phyloP scores from a whole-genome alignment of 495 filamentous ascomycete species.

The Penicillium silybi region DNA sequence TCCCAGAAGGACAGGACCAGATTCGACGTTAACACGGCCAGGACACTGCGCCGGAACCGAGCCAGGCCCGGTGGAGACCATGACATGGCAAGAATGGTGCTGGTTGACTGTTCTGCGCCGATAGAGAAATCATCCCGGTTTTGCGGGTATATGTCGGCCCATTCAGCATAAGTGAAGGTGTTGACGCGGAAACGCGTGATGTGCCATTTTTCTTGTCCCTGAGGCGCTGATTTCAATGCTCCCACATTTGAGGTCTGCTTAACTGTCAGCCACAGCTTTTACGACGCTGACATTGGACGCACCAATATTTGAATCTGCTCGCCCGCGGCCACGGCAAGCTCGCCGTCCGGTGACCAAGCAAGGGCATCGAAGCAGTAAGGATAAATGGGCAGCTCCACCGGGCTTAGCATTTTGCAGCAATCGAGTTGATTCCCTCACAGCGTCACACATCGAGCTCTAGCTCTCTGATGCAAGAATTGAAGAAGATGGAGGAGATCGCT shows the following conservation, averaged over 20 bases:
- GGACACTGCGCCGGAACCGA: slow-evolving; percentile 52
- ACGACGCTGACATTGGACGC: slow-evolving; percentile 1
- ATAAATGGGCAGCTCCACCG: slow-evolving; percentile 31
- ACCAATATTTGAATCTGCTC: slow-evolving; percentile 57
- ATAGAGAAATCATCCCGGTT: slow-evolving; percentile 52
- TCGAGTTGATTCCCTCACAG: background rate
- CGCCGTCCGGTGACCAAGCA: slow-evolving; percentile 59
- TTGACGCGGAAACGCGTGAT: slow-evolving; percentile 45
- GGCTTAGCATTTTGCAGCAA: slow-evolving; percentile 25
- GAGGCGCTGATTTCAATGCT: slow-evolving; percentile 6
- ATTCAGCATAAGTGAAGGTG: slow-evolving; percentile 51
- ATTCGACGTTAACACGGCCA: slow-evolving; percentile 60
- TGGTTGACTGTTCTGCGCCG: slow-evolving; percentile 59
- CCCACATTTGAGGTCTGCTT: slow-evolving; percentile 22
- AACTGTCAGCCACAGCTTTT: background rate
- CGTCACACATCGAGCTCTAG: background rate
- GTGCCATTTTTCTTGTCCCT: slow-evolving; percentile 27
- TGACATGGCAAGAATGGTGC: slow-evolving; percentile 46
- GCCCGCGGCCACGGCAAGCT: slow-evolving; percentile 56
- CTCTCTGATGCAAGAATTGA: background rate
- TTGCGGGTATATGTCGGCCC: slow-evolving; percentile 43
- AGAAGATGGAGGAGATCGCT: background rate
- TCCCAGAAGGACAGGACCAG: slow-evolving; percentile 47
- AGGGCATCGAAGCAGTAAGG: slow-evolving; percentile 50
- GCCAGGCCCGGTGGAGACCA: slow-evolving; percentile 63